Evolutionary conservation across 192 early-diverging fungal species (phyloP).

Genomic region (Spizellomyces punctatus): DNA sequence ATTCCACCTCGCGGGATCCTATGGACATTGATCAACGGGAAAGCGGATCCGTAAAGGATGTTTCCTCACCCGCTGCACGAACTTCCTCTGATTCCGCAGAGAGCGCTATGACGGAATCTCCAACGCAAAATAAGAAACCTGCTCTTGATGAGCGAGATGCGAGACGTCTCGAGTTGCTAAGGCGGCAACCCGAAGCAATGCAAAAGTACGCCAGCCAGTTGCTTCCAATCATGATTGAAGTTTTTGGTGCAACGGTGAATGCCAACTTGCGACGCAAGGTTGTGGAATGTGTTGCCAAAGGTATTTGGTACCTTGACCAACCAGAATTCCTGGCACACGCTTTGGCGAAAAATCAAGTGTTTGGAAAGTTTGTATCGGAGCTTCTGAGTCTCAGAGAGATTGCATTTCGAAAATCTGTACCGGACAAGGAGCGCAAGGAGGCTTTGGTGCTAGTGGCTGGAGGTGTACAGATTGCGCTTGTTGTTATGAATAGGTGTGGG

Average conservation of each 20-base stretch:
- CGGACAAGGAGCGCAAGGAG: constrained; percentile 46
- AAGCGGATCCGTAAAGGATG: neutral
- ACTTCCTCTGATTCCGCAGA: neutral
- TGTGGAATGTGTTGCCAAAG: constrained; percentile 60
- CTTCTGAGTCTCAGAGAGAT: constrained; percentile 37
- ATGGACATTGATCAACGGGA: neutral
- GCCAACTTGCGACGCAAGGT: constrained; percentile 53
- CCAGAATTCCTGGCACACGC: constrained; percentile 44
- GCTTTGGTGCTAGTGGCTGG: constrained; percentile 49
- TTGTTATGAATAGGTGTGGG: constrained; percentile 69
- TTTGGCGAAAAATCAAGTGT: constrained; percentile 45
- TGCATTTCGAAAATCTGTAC: constrained; percentile 34
- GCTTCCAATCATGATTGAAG: constrained; percentile 71
- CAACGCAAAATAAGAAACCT: neutral
- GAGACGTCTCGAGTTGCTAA: constrained; percentile 28
- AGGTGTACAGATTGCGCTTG: constrained; percentile 62
- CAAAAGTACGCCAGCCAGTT: constrained; percentile 30
- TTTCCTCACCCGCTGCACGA: neutral
- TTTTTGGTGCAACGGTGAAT: constrained; percentile 72
- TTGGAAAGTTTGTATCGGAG: constrained; percentile 57
- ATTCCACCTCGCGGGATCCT: neutral
- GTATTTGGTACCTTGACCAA: constrained; percentile 48
- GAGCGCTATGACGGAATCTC: too few species aligned
- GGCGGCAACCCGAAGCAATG: constrained; percentile 2
- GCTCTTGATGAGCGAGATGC: neutral